Evolutionary conservation across 140 eudicot genomes (phyloP), one percentile per base, ranked within the genome.

Genomic region (Flaveria floridana): DNA sequence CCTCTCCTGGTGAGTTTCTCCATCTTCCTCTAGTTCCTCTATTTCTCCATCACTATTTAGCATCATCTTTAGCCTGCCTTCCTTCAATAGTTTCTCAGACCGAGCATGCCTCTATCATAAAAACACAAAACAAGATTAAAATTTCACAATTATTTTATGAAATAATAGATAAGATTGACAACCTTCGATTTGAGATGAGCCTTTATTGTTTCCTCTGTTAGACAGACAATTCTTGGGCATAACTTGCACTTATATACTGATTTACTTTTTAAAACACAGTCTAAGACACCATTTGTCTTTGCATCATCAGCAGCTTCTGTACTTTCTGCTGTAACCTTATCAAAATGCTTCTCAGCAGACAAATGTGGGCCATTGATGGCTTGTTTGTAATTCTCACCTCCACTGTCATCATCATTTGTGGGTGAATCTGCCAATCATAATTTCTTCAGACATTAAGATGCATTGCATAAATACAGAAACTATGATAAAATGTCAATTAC

Each of bases 131-230:
- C 30, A 47, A 47, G 28, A 41, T 50, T 3, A 2, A 50, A 48
- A 13, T 30, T 64, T 13, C 25, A 0, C 30, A 16, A 4, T 20
- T 20, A 48, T 14, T 5, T 69, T 44, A n/a, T 57, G 26, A 28
- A 65, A 83, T 26, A 52, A 59, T 18, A 15, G 50, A 42, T 20
- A 23, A 15, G 50, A 42, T 20, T 42, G 42, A 65, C 74, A 72
- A 81, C 99, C 96, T 94, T 94, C 64, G 99, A 90, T 81, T 79
- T 81, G 7, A 94, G 96, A 85, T 94, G 99, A 70, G 91, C 83
- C 79, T 56, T 84, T 51, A 94, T 58, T 8, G 91, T 90, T 83
- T 90, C 96, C 82, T 86, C 91, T n/a, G 91, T 83, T 81, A 94
- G 61, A 79, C 99, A 94, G 56, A 94, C 96, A 18, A 90, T 88